Percentiles rank a stretch among this genome's conserved stretches.
phyloP scores from a whole-genome alignment of 768 basidiomycete genomes.

The Russula vinacea region DNA sequence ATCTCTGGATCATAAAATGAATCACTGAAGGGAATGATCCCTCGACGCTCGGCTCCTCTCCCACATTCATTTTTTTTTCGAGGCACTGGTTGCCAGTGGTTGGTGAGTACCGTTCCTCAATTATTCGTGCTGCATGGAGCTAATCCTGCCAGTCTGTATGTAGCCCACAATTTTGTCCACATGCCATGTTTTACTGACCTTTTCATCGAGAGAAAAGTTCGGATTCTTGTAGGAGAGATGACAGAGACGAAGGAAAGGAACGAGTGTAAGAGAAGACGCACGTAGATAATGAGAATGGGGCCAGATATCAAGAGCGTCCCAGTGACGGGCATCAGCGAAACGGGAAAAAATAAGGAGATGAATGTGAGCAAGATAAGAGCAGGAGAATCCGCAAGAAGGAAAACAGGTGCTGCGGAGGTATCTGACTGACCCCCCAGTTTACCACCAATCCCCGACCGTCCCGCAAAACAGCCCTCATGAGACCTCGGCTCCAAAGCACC shows the following conservation, averaged over 20 bases:
- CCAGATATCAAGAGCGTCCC: slow-evolving; percentile 65
- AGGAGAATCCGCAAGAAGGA: slow-evolving; percentile 57
- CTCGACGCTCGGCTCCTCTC: neutral
- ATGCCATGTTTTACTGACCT: slow-evolving; percentile 63
- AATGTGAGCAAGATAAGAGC: slow-evolving; percentile 55
- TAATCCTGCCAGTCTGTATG: neutral
- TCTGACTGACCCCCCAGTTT: slow-evolving; percentile 48
- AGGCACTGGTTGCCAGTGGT: slow-evolving; percentile 27
- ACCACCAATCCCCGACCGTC: slow-evolving; percentile 42
- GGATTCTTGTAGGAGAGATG: slow-evolving; percentile 57
- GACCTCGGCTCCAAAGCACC: slow-evolving; percentile 15
- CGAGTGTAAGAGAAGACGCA: slow-evolving; percentile 63
- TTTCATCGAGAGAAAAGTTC: slow-evolving; percentile 59
- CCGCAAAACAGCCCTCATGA: slow-evolving; percentile 31
- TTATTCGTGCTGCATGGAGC: neutral
- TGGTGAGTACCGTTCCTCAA: slow-evolving; percentile 9
- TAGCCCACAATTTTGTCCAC: slow-evolving; percentile 4
- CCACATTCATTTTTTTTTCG: neutral
- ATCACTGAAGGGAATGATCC: neutral
- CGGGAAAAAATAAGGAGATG: slow-evolving; percentile 53
- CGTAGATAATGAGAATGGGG: slow-evolving; percentile 63
- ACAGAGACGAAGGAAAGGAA: slow-evolving; percentile 55
- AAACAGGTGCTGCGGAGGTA: slow-evolving; percentile 61
- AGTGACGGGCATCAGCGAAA: slow-evolving; percentile 55
- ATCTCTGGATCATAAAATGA: neutral